These are phyloP conservation scores for Neurospora sp. DNA, from an alignment of 495 filamentous ascomycete species.

Conservation along the genomic window DNA sequence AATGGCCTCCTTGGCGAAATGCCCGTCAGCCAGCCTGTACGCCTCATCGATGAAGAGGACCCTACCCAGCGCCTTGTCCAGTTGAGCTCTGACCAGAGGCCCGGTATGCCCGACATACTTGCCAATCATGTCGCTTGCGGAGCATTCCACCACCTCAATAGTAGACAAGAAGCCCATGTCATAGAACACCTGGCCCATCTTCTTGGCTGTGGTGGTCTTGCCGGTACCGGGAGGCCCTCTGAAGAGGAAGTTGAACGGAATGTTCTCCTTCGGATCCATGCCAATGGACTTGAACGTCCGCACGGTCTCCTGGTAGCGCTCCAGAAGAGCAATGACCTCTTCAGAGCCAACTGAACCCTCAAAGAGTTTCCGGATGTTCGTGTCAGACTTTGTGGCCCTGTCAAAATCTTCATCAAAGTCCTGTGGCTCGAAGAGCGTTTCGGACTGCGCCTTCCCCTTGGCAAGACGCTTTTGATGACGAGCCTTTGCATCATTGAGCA, in stretches of 20 bases:
- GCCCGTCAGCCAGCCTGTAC: conserved; percentile 46
- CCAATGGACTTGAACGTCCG: conserved; percentile 43
- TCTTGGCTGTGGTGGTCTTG: conserved; percentile 61
- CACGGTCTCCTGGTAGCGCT: conserved; percentile 49
- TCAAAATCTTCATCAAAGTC: conserved; percentile 65
- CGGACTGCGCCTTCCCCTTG: conserved; percentile 4
- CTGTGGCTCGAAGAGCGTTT: conserved; percentile 37
- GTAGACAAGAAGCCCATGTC: conserved; percentile 54
- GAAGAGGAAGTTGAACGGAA: conserved; percentile 37
- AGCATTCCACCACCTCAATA: conserved; percentile 46
- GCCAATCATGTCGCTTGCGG: conserved; percentile 52
- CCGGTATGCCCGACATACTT: conserved; percentile 54
- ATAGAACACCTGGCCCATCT: conserved; percentile 65
- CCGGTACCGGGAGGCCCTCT: conserved; percentile 49
- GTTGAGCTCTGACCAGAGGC: conserved; percentile 44
- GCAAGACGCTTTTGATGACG: conserved; percentile 44
- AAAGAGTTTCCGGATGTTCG: conserved; percentile 50
- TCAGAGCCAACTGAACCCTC: conserved; percentile 59
- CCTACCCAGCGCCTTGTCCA: conserved; percentile 51
- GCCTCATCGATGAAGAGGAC: conserved; percentile 64
- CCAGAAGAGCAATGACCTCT: conserved; percentile 44
- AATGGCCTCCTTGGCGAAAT: conserved; percentile 60
- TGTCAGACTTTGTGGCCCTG: conserved; percentile 37
- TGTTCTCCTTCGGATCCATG: conserved; percentile 43
- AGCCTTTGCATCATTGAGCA: conserved; percentile 50